phyloP scores from a whole-genome alignment of 1,139 yeast species.

The Sugiyamaella castrensis region DNA sequence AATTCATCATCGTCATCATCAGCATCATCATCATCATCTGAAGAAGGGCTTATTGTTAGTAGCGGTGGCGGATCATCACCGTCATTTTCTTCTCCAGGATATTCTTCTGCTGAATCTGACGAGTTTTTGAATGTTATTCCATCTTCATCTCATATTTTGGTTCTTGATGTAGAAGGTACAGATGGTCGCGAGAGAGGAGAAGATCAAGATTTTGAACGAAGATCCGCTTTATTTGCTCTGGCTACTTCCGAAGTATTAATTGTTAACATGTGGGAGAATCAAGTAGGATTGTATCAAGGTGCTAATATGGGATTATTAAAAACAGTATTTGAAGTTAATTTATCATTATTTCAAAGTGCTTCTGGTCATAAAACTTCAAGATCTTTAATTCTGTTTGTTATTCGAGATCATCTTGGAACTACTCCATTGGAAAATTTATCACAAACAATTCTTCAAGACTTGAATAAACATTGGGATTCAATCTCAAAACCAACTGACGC shows the following conservation, averaged over 20 bases:
- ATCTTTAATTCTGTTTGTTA: slow-evolving; percentile 78
- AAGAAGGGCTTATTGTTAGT: not conserved
- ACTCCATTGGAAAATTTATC: slow-evolving; percentile 78
- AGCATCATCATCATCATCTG: slow-evolving; percentile 11
- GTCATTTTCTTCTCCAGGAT: slow-evolving; percentile 7
- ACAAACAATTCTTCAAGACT: slow-evolving; percentile 63
- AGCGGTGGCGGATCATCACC: not conserved
- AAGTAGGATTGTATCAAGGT: slow-evolving; percentile 94
- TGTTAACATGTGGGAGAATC: slow-evolving; percentile 95
- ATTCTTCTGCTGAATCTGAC: slow-evolving; percentile 13
- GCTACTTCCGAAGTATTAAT: slow-evolving; percentile 89
- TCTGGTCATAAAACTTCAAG: slow-evolving; percentile 45
- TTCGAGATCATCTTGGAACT: slow-evolving; percentile 86
- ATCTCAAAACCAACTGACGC: slow-evolving; percentile 60
- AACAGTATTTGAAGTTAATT: slow-evolving; percentile 93
- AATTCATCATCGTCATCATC: slow-evolving; percentile 10
- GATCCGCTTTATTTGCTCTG: slow-evolving; percentile 91
- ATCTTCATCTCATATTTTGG: slow-evolving; percentile 48
- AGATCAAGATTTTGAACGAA: slow-evolving; percentile 96
- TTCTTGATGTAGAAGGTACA: slow-evolving; percentile 96
- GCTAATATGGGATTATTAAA: slow-evolving; percentile 94
- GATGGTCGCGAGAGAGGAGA: slow-evolving; percentile 98
- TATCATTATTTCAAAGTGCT: slow-evolving; percentile 61
- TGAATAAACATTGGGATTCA: slow-evolving; percentile 72
- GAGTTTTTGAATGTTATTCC: slow-evolving; percentile 21